A percentile compares a stretch with the other conserved stretches of the same genome.
Conservation (phyloP, 495 filamentous ascomycete species). For the Immersiella caudata region DNA sequence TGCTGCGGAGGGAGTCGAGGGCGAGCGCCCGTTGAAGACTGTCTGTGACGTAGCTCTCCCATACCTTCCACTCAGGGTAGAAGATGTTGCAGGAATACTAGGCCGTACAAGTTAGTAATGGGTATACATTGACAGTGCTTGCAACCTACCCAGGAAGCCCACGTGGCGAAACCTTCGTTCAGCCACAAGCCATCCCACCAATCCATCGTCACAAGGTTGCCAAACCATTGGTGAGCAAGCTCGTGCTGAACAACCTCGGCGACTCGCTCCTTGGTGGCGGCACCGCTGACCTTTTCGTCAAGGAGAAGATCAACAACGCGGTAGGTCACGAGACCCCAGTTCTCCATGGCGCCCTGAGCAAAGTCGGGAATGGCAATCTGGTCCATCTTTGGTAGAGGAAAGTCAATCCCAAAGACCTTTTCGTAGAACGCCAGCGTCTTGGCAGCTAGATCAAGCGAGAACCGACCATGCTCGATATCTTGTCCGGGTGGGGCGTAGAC, state of each 20-base stretch:
- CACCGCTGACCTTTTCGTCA: conserved; percentile 88
- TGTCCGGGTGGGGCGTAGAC: conserved; percentile 68
- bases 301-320: conserved; percentile 88
- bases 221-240: conserved; percentile 98
- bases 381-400: conserved; percentile 87
- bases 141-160: conserved; percentile 53
- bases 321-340: conserved; percentile 97
- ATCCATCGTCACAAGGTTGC: conserved; percentile 98
- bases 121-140: not conserved
- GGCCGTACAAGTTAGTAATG: conserved; percentile 33
- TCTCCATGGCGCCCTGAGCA: conserved; percentile 94
- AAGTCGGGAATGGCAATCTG: conserved; percentile 98
- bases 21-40: conserved; percentile 84
- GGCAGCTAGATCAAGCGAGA: conserved; percentile 70
- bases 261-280: conserved; percentile 89
- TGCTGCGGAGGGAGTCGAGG: conserved; percentile 89
- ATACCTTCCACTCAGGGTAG: conserved; percentile 99
- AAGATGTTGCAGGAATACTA: conserved; percentile 79
- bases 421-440: conserved; percentile 73
- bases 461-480: conserved; percentile 67
- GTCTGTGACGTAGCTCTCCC: conserved; percentile 91
- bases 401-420: conserved; percentile 71
- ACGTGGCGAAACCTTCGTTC: conserved; percentile 97
- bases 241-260: conserved; percentile 97
- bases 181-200: conserved; percentile 99